A percentile compares a stretch with the other conserved stretches of the same genome.
These are phyloP conservation scores for Uncinocarpus reesii DNA, from an alignment of 2,329 filamentous ascomycete genomes.

Conservation along the genomic window DNA sequence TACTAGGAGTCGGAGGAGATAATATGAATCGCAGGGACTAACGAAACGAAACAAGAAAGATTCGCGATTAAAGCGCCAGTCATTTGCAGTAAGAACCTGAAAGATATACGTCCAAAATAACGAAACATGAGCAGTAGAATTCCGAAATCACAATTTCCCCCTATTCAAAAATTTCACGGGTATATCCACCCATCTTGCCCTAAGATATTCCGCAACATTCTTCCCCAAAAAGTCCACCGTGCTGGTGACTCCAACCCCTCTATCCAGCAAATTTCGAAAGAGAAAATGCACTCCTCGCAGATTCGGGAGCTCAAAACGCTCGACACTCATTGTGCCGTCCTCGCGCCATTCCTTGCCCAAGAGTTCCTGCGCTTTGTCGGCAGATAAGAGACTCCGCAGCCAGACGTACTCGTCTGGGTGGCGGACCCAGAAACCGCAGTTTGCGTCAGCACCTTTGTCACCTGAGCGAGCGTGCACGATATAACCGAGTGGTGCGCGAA, in stretches of 20 bases:
- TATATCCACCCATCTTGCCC: conserved; percentile 29
- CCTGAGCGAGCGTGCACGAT: conserved; percentile 29
- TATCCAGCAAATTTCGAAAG: conserved; percentile 31
- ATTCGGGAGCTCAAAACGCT: conserved; percentile 40
- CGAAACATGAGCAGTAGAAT: background rate
- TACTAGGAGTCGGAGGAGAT: conserved; percentile 18
- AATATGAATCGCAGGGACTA: background rate
- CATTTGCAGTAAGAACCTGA: too few species aligned
- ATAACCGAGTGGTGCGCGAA: conserved; percentile 24
- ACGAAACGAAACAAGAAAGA: too few species aligned
- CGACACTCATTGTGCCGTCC: conserved; percentile 24
- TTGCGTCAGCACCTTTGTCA: conserved; percentile 29
- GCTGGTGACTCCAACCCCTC: conserved; percentile 29
- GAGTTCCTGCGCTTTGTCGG: conserved; percentile 17
- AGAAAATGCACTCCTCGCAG: conserved; percentile 34
- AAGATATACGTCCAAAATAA: background rate
- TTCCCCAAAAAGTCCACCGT: conserved; percentile 33
- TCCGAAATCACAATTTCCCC: conserved; percentile 20
- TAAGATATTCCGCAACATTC: conserved; percentile 32
- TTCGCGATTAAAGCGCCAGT: too few species aligned
- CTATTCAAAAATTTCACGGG: conserved; percentile 26
- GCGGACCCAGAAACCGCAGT: conserved; percentile 30
- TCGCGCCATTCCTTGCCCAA: conserved; percentile 21
- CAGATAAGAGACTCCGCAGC: conserved; percentile 22
- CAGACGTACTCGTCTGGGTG: conserved; percentile 25